Conservation (phyloP, 78 protist species). For the Dictyostelium brefeldianum region DNA sequence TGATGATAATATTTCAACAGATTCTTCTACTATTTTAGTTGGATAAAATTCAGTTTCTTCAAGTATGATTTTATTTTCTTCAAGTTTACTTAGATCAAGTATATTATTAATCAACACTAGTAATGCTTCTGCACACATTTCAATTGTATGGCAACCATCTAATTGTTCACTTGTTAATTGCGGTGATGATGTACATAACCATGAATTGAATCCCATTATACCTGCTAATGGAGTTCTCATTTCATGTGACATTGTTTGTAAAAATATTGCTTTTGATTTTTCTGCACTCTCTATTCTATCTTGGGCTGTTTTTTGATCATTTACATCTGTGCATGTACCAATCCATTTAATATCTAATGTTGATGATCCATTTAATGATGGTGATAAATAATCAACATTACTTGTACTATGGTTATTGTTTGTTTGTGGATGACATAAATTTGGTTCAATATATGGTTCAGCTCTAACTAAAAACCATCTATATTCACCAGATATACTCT, state of each 20-base stretch:
- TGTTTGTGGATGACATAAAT: not conserved
- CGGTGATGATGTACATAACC: conserved; percentile 6
- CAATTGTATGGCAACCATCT: conserved; percentile 50
- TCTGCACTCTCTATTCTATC: conserved; percentile 39
- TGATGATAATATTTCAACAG: conserved; percentile 48
- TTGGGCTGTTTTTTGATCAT: conserved; percentile 62
- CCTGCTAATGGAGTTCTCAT: conserved; percentile 70
- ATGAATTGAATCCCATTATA: conserved; percentile 51
- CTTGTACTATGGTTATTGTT: not conserved
- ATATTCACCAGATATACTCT: conserved; percentile 22
- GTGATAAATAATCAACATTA: not conserved
- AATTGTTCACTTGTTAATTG: conserved; percentile 17
- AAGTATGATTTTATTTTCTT: conserved; percentile 47
- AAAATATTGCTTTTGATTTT: conserved; percentile 25
- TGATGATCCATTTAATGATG: not conserved
- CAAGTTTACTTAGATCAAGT: conserved; percentile 77
- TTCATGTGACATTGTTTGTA: conserved; percentile 58
- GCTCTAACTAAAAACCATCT: conserved; percentile 64
- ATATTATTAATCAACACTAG: conserved; percentile 76
- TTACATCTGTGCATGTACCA: conserved; percentile 53
- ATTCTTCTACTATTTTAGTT: conserved; percentile 62
- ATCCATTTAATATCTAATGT: conserved; percentile 30
- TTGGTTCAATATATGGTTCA: conserved; percentile 32
- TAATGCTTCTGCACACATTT: conserved; percentile 57
- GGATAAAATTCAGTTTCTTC: conserved; percentile 65